Base-by-base conservation (phyloP, 2,329 filamentous ascomycete genomes). In the Nemania sp. region DNA sequence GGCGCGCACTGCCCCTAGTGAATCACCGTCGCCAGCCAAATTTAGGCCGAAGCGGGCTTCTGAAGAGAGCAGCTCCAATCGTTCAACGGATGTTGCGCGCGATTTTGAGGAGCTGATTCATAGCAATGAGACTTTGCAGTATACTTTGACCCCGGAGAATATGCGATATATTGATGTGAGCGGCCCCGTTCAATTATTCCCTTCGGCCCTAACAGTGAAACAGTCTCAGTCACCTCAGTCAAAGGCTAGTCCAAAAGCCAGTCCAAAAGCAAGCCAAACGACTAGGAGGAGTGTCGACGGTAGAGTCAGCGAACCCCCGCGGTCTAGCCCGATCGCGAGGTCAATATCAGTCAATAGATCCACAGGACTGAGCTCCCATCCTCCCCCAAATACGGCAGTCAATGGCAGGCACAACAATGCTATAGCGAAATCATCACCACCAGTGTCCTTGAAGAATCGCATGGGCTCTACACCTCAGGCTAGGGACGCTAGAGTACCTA, bases 41-140 rank as follows among this genome's bases (percentile, higher is more conserved):
- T 67, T 81, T 43, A 82, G 81, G 66, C 70, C 78, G 6, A 71
- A 80, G 2, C 77, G 81, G 33, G 80, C 75, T 3, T 86, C 84
- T 0, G 83, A 87, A 59, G 84, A 86, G 14, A 80, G 76, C 61
- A 71, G 71, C 20, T 66, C 68, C 15, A 77, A 66, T 52, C 75
- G 73, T 5, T 72, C 76, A 6, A 81, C 83, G 40, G 82, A 86
- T 53, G 82, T 86, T 43, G 81, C 83, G 8, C 83, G 81, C 41
- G 84, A 88, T 62, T 87, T 94, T 64, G 90, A 94, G 66, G 81
- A 91, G 62, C 77, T 93, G 45, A 92, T 94, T 58, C 84, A 89
- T 52, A 91, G 89, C 69, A 87, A 91, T 63, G 84, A 91, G 67
- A 93, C 90, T 1, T 86, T 93, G 37, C 89, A 90, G 63, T 93